phyloP scores from a whole-genome alignment of 164 flowering plant species.

The Magnolia officinalis region DNA sequence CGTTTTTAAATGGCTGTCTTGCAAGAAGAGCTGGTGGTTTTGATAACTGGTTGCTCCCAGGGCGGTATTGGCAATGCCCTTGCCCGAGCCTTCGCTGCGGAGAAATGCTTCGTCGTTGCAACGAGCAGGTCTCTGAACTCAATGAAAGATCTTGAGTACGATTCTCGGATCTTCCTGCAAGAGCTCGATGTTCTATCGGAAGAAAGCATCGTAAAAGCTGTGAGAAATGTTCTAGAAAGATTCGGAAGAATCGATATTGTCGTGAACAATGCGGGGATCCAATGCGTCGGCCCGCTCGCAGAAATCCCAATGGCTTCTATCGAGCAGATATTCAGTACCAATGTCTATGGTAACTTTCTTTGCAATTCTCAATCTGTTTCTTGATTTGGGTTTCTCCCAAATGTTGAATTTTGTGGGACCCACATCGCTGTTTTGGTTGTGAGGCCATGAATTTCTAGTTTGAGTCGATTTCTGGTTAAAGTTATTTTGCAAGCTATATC shows the following conservation, averaged over 20 bases:
- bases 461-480: too few species aligned
- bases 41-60: constrained; percentile 75
- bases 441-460: too few species aligned
- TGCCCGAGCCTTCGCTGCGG: constrained; percentile 66
- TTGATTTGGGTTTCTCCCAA: neutral
- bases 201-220: constrained; percentile 47
- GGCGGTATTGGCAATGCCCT: constrained; percentile 91
- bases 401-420: neutral
- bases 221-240: constrained; percentile 39
- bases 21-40: constrained; percentile 43
- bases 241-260: constrained; percentile 73
- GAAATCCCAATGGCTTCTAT: constrained; percentile 68
- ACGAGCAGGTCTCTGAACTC: constrained; percentile 53
- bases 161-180: constrained; percentile 47
- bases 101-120: constrained; percentile 69
- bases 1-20: neutral
- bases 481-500: too few species aligned
- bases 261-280: constrained; percentile 91
- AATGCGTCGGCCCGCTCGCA: constrained; percentile 83
- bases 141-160: constrained; percentile 51
- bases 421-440: neutral
- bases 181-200: constrained; percentile 77
- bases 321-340: constrained; percentile 61
- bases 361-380: neutral
- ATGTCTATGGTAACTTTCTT: constrained; percentile 58